Percentiles rank a stretch among this genome's conserved stretches.
Conservation (phyloP, 148 eudicot genomes). For the Pharnaceum exiguum region DNA sequence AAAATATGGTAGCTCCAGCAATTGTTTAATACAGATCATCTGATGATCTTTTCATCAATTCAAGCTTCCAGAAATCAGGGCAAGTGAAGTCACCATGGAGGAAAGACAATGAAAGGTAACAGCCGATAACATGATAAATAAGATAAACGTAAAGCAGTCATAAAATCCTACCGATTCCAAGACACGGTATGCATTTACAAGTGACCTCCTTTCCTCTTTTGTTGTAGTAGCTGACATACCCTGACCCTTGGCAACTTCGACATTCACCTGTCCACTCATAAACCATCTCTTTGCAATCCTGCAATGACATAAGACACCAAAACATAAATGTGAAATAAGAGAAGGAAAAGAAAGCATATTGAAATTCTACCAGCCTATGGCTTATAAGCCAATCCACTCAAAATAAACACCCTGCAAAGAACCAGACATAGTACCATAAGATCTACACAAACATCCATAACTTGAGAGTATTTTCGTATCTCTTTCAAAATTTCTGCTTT, state of each 20-base stretch:
- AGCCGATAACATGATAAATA: not conserved
- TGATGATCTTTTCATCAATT: too few relatives aligned
- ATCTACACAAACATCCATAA: not conserved
- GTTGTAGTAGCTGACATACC: conserved; percentile 67
- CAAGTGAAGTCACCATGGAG: not conserved
- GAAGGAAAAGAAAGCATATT: not conserved
- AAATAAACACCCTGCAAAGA: not conserved
- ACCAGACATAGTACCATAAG: not conserved
- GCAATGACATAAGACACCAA: conserved; percentile 13
- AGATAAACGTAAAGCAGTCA: not conserved
- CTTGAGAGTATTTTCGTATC: too few relatives aligned
- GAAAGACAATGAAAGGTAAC: not conserved
- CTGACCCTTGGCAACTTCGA: conserved; percentile 92
- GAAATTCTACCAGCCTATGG: not conserved
- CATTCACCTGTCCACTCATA: conserved; percentile 99
- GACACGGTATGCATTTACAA: conserved; percentile 96
- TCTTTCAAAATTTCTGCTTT: too few relatives aligned
- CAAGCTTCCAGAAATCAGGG: too few relatives aligned
- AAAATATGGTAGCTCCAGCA: too few relatives aligned
- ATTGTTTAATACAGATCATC: too few relatives aligned
- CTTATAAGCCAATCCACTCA: not conserved
- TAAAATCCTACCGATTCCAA: conserved; percentile 64
- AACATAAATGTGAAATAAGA: not conserved
- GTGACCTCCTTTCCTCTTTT: conserved; percentile 72
- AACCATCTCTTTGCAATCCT: conserved; percentile 81